Evolutionary conservation across 805 yeast species (phyloP).

Genomic region (Pichia manshurica): DNA sequence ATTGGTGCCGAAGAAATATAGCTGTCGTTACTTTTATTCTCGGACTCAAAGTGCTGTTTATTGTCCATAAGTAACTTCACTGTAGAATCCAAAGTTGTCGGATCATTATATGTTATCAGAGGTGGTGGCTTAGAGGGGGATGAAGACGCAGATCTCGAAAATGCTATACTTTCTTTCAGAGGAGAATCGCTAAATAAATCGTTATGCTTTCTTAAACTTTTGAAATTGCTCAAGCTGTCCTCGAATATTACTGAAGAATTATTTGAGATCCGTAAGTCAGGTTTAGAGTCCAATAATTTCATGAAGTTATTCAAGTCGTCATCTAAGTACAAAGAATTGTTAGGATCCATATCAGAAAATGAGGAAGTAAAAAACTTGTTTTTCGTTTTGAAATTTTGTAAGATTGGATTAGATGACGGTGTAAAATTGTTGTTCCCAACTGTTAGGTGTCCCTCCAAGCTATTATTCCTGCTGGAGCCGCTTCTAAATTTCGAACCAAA

Average conservation of each 20-base stretch:
- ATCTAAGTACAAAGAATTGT: conserved; percentile 25
- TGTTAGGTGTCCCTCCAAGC: conserved; percentile 25
- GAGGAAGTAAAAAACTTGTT: conserved; percentile 23
- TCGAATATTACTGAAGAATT: conserved; percentile 24
- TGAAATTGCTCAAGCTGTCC: conserved; percentile 26
- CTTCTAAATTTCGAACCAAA: conserved; percentile 51
- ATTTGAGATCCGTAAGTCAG: conserved; percentile 28
- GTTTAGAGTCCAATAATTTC: conserved; percentile 33
- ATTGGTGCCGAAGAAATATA: conserved; percentile 3
- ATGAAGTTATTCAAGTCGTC: conserved; percentile 32
- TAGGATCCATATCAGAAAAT: conserved; percentile 24
- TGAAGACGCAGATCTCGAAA: conserved; percentile 6
- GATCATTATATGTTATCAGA: conserved; percentile 7
- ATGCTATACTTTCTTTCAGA: conserved; percentile 10
- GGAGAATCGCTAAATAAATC: conserved; percentile 20
- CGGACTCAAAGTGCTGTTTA: neutral
- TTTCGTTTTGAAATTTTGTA: conserved; percentile 23
- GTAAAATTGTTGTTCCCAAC: conserved; percentile 5
- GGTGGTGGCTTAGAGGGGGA: conserved; percentile 13
- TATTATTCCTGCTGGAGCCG: conserved; percentile 24
- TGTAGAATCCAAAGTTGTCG: conserved; percentile 6
- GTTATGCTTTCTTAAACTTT: conserved; percentile 24
- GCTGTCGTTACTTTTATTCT: neutral
- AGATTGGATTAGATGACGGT: conserved; percentile 19
- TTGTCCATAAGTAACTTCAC: conserved; percentile 9